A percentile compares a stretch with the other conserved stretches of the same genome.
phyloP scores from a whole-genome alignment of 1,284 basidiomycete genomes.

The Inonotus hispidus region DNA sequence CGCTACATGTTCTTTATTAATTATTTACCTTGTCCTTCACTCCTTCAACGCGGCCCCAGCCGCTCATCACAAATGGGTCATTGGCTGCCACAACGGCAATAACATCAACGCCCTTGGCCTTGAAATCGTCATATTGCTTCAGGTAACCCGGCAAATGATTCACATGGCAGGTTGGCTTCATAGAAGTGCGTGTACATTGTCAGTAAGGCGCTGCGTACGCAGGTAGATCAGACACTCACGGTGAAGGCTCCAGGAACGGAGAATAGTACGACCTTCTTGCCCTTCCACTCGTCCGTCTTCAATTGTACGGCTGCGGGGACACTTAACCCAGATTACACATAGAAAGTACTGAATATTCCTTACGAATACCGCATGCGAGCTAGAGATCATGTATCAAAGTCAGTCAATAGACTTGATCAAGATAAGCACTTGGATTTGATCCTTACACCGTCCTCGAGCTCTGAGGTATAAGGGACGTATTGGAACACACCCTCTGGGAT shows the following conservation, averaged over 20 bases:
- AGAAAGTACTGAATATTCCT: conserved; percentile 27
- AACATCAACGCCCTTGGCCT: conserved; percentile 68
- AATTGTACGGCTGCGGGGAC: conserved; percentile 40
- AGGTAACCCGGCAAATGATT: conserved; percentile 72
- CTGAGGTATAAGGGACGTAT: conserved; percentile 60
- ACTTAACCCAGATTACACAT: not conserved
- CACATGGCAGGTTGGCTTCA: conserved; percentile 65
- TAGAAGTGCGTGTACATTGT: not conserved
- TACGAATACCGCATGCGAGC: conserved; percentile 58
- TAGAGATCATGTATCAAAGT: conserved; percentile 25
- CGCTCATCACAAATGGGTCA: conserved; percentile 75
- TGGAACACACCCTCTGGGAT: conserved; percentile 59
- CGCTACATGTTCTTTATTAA: not conserved
- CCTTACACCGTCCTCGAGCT: conserved; percentile 57
- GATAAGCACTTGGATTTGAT: conserved; percentile 14
- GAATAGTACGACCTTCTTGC: conserved; percentile 79
- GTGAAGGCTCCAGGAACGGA: conserved; percentile 79
- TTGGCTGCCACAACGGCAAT: conserved; percentile 68
- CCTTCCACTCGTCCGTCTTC: conserved; percentile 66
- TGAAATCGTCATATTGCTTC: conserved; percentile 60
- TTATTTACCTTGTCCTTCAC: conserved; percentile 62
- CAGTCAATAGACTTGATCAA: not conserved
- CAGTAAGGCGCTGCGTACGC: not conserved
- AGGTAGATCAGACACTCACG: conserved; percentile 34
- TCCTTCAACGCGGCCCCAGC: conserved; percentile 65